These are phyloP conservation scores for Rhodotorula sp. DNA, from an alignment of 1,284 basidiomycete species.

Conservation along the genomic window DNA sequence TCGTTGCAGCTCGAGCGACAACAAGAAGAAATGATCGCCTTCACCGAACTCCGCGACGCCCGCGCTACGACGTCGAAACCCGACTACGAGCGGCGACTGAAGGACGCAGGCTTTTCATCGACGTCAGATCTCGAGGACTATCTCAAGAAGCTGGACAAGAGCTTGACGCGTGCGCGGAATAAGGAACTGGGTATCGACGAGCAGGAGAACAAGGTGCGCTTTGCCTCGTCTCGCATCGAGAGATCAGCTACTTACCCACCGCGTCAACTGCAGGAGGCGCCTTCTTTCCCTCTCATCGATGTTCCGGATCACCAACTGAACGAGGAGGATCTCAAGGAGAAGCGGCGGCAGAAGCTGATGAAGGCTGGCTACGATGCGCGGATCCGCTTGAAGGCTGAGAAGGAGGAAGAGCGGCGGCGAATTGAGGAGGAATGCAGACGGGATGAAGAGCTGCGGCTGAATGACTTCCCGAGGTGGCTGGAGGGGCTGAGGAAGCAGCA, in stretches of 20 bases:
- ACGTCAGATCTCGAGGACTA: conserved; percentile 64
- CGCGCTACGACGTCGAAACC: conserved; percentile 67
- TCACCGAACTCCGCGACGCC: conserved; percentile 65
- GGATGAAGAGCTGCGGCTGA: conserved; percentile 75
- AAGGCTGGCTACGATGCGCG: conserved; percentile 96
- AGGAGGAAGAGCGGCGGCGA: conserved; percentile 76
- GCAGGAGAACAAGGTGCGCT: conserved; percentile 50
- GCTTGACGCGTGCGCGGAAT: conserved; percentile 66
- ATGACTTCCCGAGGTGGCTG: conserved; percentile 71
- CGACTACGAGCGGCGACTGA: conserved; percentile 61
- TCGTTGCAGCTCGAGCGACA: conserved; percentile 55
- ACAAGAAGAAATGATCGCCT: conserved; percentile 77
- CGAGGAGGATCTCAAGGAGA: conserved; percentile 91
- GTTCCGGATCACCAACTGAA: conserved; percentile 89
- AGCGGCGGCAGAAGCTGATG: conserved; percentile 85
- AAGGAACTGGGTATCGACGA: conserved; percentile 69
- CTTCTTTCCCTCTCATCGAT: conserved; percentile 83
- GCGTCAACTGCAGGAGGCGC: conserved; percentile 65
- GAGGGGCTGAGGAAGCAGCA: conserved; percentile 69
- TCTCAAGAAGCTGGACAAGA: conserved; percentile 72
- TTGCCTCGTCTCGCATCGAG: too few relatives aligned
- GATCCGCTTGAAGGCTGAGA: conserved; percentile 78
- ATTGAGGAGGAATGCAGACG: conserved; percentile 57
- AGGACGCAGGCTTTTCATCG: conserved; percentile 68
- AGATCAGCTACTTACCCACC: not conserved